Percentiles rank a stretch among this genome's conserved stretches.
phyloP scores from a whole-genome alignment of 257 asterid genomes.

The Nicotiana knightiana region DNA sequence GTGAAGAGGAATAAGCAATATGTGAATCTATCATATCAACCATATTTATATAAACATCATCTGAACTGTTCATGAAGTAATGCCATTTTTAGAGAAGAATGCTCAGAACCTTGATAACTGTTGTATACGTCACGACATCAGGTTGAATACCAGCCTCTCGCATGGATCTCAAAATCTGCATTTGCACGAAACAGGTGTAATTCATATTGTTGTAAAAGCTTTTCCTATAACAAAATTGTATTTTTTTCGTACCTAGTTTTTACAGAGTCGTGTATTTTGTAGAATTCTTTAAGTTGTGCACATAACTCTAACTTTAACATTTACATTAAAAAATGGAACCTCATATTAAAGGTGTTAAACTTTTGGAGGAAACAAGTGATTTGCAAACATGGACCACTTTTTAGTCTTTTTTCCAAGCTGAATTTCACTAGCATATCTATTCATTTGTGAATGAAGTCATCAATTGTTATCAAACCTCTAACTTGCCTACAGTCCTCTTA shows the following conservation, averaged over 20 bases:
- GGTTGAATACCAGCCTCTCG: slow-evolving; percentile 78
- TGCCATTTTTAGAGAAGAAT: slow-evolving; percentile 9
- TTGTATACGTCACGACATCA: slow-evolving; percentile 81
- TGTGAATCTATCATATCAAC: neutral
- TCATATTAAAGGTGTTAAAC: neutral
- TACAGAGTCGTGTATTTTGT: neutral
- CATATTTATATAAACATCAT: slow-evolving; percentile 7
- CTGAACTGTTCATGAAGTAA: neutral
- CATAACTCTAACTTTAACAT: neutral
- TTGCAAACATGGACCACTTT: neutral
- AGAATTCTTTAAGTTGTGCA: neutral
- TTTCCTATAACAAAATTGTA: neutral
- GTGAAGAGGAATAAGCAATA: slow-evolving; percentile 19
- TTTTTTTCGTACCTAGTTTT: neutral
- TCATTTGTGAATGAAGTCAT: neutral
- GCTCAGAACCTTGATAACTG: slow-evolving; percentile 72
- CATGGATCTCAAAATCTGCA: slow-evolving; percentile 82
- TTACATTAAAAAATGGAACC: neutral
- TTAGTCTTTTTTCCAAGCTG: neutral
- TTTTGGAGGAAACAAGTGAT: neutral
- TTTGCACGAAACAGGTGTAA: slow-evolving; percentile 20
- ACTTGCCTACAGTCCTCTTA: neutral
- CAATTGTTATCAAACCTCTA: neutral
- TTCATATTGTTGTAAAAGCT: neutral
- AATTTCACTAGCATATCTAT: neutral